These are phyloP conservation scores for Pyracantha coccinea DNA, from an alignment of 331 rosid species.

Conservation along the genomic window DNA sequence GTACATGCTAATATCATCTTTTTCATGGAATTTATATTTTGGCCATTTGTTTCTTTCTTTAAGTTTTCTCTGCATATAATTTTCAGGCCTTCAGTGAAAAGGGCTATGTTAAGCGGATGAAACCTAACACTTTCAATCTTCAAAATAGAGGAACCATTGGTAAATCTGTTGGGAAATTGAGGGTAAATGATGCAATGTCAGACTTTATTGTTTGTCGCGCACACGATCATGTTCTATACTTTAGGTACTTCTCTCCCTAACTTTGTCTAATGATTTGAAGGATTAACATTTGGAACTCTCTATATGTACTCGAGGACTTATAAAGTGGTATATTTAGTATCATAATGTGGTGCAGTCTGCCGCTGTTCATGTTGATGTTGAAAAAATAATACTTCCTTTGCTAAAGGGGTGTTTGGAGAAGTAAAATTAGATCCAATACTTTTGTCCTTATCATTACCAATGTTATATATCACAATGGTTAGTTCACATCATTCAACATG, in stretches of 20 bases:
- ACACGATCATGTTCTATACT: constrained; percentile 89
- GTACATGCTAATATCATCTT: constrained; percentile 26
- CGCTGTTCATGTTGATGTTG: not conserved
- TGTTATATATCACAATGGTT: not conserved
- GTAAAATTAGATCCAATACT: not conserved
- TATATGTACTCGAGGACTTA: not conserved
- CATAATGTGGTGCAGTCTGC: not conserved
- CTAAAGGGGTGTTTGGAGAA: not conserved
- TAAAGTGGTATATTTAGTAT: too few relatives aligned
- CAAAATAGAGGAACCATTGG: constrained; percentile 98
- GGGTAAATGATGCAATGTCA: constrained; percentile 92
- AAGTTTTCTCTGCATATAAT: constrained; percentile 1
- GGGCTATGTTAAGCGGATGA: constrained; percentile 96
- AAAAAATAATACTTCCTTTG: not conserved
- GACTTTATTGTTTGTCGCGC: constrained; percentile 92
- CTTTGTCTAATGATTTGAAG: not conserved
- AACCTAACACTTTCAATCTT: constrained; percentile 79
- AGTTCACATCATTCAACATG: not conserved
- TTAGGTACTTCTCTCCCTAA: constrained; percentile 49
- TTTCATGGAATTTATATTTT: not conserved
- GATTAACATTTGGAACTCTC: not conserved
- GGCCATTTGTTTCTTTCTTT: not conserved
- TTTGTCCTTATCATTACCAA: not conserved
- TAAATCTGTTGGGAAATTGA: constrained; percentile 95
- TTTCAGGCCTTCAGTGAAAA: constrained; percentile 89